Evolutionary conservation across 2,329 filamentous ascomycete species (phyloP).

Genomic region (Calonectria multiphialidica): DNA sequence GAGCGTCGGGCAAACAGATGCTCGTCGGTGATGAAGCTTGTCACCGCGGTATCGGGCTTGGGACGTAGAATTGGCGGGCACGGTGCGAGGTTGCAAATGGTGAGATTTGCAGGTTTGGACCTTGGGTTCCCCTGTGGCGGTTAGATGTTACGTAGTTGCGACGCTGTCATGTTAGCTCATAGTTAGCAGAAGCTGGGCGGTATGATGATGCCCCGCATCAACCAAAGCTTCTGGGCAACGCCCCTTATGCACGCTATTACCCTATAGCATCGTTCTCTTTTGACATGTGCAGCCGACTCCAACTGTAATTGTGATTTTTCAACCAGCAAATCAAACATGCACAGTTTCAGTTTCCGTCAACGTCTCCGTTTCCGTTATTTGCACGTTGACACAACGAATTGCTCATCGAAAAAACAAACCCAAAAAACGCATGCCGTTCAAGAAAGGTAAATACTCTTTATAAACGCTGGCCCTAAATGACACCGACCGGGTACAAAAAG

Average conservation of each 20-base stretch:
- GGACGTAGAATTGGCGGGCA: not conserved
- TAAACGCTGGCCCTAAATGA: not conserved
- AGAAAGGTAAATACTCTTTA: not conserved
- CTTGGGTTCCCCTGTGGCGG: conserved; percentile 2
- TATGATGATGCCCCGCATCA: conserved; percentile 28
- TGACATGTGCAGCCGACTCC: not conserved
- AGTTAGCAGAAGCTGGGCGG: conserved; percentile 16
- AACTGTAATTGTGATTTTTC: not conserved
- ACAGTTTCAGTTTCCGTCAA: not conserved
- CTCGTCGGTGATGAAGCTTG: not conserved
- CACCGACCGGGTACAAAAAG: not conserved
- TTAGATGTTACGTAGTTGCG: conserved; percentile 15
- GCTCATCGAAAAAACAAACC: not conserved
- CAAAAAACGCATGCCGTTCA: not conserved
- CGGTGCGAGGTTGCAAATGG: conserved; percentile 2
- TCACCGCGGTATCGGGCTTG: not conserved
- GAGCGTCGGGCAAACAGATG: not conserved
- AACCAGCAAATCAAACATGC: not conserved
- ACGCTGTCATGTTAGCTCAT: conserved; percentile 20
- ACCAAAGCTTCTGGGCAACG: conserved; percentile 3
- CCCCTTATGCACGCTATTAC: conserved; percentile 23
- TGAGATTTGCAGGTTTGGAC: not conserved
- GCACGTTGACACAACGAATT: not conserved
- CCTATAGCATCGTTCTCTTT: conserved; percentile 25
- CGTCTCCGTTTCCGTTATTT: not conserved